These are phyloP conservation scores for Ordospora colligata DNA, from an alignment of 371 early-diverging fungal genomes.

Conservation along the genomic window DNA sequence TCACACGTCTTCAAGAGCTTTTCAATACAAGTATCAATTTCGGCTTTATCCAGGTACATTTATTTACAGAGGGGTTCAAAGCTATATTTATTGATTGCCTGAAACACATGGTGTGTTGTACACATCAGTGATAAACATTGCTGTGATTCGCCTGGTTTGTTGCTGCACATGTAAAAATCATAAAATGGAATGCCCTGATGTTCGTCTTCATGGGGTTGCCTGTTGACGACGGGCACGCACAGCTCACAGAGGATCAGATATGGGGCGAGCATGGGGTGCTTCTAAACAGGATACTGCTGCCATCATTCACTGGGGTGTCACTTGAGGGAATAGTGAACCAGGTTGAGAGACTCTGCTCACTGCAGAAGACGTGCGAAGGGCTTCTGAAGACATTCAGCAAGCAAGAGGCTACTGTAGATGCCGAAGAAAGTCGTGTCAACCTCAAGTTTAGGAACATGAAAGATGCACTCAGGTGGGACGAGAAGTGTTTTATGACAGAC, in stretches of 20 bases:
- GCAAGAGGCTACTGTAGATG: neutral
- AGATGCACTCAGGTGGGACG: neutral
- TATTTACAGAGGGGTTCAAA: neutral
- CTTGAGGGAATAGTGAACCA: slow-evolving; percentile 2
- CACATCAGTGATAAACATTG: neutral
- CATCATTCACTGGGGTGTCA: slow-evolving; percentile 5
- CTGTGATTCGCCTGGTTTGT: neutral
- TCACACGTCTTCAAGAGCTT: neutral
- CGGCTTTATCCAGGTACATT: neutral
- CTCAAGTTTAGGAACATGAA: no score
- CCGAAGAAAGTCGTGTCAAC: no score
- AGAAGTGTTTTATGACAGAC: neutral
- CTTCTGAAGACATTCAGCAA: neutral
- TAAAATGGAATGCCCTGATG: slow-evolving; percentile 5
- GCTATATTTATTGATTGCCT: neutral
- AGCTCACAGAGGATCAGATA: neutral
- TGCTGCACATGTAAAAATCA: neutral
- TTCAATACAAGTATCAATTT: slow-evolving; percentile 3
- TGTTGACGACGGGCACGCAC: neutral
- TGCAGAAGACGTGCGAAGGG: neutral
- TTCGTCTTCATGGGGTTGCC: neutral
- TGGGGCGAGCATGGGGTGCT: neutral
- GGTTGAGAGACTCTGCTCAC: neutral
- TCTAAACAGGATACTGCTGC: neutral
- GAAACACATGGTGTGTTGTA: neutral